These are phyloP conservation scores for Ambrosiella xylebori DNA, from an alignment of 2,329 filamentous ascomycete species.

Conservation along the genomic window DNA sequence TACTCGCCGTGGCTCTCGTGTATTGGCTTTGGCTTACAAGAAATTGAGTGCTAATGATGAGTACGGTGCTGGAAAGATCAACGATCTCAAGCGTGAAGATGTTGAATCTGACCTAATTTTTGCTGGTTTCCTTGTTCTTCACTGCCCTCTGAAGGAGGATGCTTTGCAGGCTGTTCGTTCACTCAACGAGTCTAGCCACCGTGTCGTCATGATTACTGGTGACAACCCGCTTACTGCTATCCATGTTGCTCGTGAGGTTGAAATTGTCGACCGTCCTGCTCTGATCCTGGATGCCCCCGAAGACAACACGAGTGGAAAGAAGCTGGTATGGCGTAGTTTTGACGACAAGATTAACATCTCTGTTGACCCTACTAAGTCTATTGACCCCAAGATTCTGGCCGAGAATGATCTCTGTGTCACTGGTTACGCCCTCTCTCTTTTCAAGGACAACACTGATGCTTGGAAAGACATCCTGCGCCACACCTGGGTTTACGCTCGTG, in stretches of 20 bases:
- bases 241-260: conserved; percentile 85
- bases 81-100: conserved; percentile 83
- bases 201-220: conserved; percentile 97
- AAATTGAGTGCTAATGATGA: conserved; percentile 69
- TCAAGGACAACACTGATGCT: conserved; percentile 55
- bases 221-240: conserved; percentile 95
- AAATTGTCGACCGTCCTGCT: conserved; percentile 91
- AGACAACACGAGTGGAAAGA: conserved; percentile 62
- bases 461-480: conserved; percentile 67
- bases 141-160: conserved; percentile 92
- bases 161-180: conserved; percentile 86
- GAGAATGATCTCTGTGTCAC: conserved; percentile 90
- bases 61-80: conserved; percentile 68
- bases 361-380: conserved; percentile 64
- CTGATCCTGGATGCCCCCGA: conserved; percentile 92
- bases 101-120: conserved; percentile 74
- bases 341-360: conserved; percentile 77
- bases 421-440: conserved; percentile 80
- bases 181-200: conserved; percentile 97
- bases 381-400: conserved; percentile 65
- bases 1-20: conserved; percentile 84
- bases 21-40: conserved; percentile 87
- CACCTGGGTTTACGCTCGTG: conserved; percentile 94
- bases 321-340: conserved; percentile 84
- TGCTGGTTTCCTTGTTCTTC: conserved; percentile 86